Evolutionary conservation across 2,329 filamentous ascomycete genomes (phyloP).

Genomic region (Didymella arachidicola): DNA sequence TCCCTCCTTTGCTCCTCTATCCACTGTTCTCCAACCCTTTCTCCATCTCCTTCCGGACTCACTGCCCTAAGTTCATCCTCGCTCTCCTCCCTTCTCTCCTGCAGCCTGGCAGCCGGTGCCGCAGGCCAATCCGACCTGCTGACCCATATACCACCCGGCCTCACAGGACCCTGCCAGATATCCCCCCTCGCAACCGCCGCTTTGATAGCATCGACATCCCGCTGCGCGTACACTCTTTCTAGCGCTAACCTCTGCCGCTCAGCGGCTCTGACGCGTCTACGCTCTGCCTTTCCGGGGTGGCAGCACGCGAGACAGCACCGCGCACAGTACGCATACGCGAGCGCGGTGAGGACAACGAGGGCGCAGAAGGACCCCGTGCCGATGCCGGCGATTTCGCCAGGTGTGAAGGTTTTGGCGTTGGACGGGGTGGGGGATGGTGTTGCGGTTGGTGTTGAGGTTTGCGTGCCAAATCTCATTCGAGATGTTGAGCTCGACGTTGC

Average conservation of each 20-base stretch:
- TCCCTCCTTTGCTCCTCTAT: background rate
- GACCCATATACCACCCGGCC: constrained; percentile 1
- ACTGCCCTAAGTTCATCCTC: constrained; percentile 4
- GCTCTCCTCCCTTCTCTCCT: no score
- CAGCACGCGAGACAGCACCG: background rate
- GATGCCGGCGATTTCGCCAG: constrained; percentile 10
- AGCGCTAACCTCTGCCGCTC: background rate
- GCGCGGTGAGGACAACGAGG: background rate
- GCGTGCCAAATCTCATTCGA: background rate
- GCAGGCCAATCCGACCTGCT: background rate
- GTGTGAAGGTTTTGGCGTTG: background rate
- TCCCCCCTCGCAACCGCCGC: constrained; percentile 2
- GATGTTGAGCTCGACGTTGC: background rate
- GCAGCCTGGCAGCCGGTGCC: background rate
- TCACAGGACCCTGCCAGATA: background rate
- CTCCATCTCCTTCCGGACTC: background rate
- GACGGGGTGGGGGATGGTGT: background rate
- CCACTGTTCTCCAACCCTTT: background rate
- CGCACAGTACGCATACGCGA: constrained; percentile 4
- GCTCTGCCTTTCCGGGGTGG: background rate
- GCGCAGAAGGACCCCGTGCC: constrained; percentile 2
- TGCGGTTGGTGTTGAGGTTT: background rate
- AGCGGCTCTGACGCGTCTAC: constrained; percentile 5
- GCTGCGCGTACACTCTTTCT: background rate
- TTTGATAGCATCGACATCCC: constrained; percentile 6